Evolutionary conservation across 192 early-diverging fungal species (phyloP), one percentile per base, ranked within the genome.

Genomic region (Lobulomyces angularis): DNA sequence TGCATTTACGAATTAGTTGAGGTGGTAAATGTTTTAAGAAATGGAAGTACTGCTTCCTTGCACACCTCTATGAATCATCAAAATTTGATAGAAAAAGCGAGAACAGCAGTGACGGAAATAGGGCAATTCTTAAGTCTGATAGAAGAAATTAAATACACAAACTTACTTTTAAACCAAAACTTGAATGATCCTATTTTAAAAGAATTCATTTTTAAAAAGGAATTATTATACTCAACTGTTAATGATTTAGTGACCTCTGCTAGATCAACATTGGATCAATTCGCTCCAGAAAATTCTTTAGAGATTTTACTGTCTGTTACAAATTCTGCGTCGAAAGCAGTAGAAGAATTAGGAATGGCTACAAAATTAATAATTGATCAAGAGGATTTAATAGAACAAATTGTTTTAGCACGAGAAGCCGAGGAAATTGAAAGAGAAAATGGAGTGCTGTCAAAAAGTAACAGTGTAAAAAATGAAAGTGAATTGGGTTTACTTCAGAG

Each of bases 171-270:
- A 27, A 60, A 68, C 51, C 58, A 67, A 37, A 62, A 65, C 36
- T 41, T 72, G 27, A 55, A 65, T 4, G 43, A 44, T 12, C 35
- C 69, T 11, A 19, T 41, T 4, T 19, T 14, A 17, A 41, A 30
- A 8, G 43, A 48, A 2, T 61, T 64, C 32, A 14, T 20, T 33
- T 20, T 9, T 3, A 53, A 49, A 33, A 67, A 67, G 55, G 65
- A 64, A 16, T 35, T 14, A 11, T n/a, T 64, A 17, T 67, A 67
- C 44, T 28, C 44, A 14, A 43, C 36, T 11, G 54, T 58, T 5
- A 67, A 65, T 30, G 62, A 64, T 17, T 35, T 67, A 17, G 69
- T 80, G 19, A 79, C 76, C 33, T 53, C 57, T 9, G 62, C 74
- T 14, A 61, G 68, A 19, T 56, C 67, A 3, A 62, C 67, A 2